Percentiles rank a stretch among this genome's conserved stretches.
These are phyloP conservation scores for Phytophthora melonis DNA, from an alignment of 352 stramenopile species.

Conservation along the genomic window DNA sequence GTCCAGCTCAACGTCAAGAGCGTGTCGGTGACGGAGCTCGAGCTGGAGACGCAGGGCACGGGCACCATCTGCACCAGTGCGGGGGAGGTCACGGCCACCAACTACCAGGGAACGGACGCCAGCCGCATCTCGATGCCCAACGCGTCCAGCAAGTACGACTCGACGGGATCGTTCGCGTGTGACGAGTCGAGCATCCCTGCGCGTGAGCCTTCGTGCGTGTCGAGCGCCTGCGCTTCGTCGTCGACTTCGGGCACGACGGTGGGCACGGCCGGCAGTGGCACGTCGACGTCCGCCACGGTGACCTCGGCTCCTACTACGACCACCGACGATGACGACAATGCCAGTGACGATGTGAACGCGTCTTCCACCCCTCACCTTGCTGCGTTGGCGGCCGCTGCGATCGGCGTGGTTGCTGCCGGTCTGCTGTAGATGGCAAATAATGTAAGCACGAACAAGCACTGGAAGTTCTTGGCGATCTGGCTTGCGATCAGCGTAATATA, in stretches of 20 bases:
- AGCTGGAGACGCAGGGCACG: conserved; percentile 32
- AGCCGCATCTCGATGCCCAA: conserved; percentile 50
- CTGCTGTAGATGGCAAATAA: conserved; percentile 19
- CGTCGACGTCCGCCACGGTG: conserved; percentile 13
- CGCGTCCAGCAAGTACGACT: conserved; percentile 36
- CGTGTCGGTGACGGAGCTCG: conserved; percentile 25
- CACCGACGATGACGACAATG: conserved; percentile 22
- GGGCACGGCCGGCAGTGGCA: conserved; percentile 1
- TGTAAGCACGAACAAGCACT: too few relatives aligned
- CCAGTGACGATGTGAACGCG: conserved; percentile 31
- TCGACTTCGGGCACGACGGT: conserved; percentile 4
- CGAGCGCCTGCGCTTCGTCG: conserved; percentile 20
- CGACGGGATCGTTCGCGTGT: conserved; percentile 34
- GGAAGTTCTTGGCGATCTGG: too few relatives aligned
- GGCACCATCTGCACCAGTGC: conserved; percentile 38
- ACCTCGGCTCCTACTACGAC: conserved; percentile 21
- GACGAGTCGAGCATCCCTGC: conserved; percentile 28
- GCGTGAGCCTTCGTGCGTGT: conserved; percentile 35
- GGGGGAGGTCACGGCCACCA: conserved; percentile 25
- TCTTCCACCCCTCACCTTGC: conserved; percentile 17
- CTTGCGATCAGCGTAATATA: too few relatives aligned
- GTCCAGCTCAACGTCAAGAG: conserved; percentile 41
- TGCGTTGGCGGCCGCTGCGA: conserved; percentile 12
- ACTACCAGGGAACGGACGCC: conserved; percentile 27
- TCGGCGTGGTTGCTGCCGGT: conserved; percentile 13